These are phyloP conservation scores for Cordia subcordata DNA, from an alignment of 257 asterid species.

Conservation along the genomic window DNA sequence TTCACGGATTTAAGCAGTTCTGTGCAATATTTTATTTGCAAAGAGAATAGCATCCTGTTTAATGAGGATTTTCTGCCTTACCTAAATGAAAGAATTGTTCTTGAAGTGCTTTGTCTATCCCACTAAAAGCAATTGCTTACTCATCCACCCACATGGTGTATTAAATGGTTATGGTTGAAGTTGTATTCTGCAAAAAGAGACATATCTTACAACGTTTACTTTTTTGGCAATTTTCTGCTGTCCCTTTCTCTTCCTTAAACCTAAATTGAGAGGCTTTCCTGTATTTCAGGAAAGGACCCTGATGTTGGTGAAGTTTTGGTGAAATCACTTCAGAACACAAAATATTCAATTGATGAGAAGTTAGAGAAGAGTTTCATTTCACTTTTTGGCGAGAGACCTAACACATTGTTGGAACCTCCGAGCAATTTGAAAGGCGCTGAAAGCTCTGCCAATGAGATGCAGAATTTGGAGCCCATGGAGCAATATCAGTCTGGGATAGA, in stretches of 20 bases:
- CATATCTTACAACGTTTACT: no score
- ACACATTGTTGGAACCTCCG: conserved; percentile 25
- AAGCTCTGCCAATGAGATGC: conserved; percentile 21
- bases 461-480: conserved; percentile 25
- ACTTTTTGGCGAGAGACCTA: conserved; percentile 52
- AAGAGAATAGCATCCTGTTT: no score
- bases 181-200: not conserved
- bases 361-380: conserved; percentile 63
- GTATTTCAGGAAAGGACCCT: conserved; percentile 53
- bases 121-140: no score
- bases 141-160: no score
- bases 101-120: no score
- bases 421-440: conserved; percentile 27
- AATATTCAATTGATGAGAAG: conserved; percentile 78
- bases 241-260: not conserved
- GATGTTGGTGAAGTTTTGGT: conserved; percentile 91
- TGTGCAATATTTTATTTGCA: no score
- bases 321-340: conserved; percentile 79
- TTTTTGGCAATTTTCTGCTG: not conserved
- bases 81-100: no score
- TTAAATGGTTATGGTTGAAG: no score
- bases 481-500: conserved; percentile 27
- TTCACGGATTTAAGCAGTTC: no score
- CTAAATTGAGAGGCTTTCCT: conserved; percentile 9
- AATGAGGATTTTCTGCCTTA: no score